A percentile compares a stretch with the other conserved stretches of the same genome.
phyloP scores from a whole-genome alignment of 768 basidiomycete genomes.

The Boletus insuetus region DNA sequence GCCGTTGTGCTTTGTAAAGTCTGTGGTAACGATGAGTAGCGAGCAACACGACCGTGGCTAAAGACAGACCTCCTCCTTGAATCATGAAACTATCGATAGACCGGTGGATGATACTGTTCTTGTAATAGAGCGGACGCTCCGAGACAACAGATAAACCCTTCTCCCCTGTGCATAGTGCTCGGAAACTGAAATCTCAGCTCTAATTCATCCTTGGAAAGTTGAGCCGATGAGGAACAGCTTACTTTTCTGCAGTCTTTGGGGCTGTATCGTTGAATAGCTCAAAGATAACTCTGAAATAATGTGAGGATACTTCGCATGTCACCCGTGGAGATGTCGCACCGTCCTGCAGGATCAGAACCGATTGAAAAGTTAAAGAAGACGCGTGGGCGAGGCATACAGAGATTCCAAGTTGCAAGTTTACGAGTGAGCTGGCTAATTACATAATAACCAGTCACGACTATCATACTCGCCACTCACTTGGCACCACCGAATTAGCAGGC shows the following conservation, averaged over 20 bases:
- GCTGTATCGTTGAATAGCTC: slow-evolving; percentile 73
- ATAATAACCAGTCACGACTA: slow-evolving; percentile 1
- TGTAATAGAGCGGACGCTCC: slow-evolving; percentile 79
- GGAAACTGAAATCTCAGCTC: slow-evolving; percentile 54
- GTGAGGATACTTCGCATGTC: slow-evolving; percentile 6
- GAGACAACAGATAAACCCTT: slow-evolving; percentile 64
- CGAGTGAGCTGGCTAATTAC: slow-evolving; percentile 4
- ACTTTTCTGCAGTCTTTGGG: slow-evolving; percentile 85
- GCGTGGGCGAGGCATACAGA: slow-evolving; percentile 51
- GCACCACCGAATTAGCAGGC: background rate
- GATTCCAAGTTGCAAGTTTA: background rate
- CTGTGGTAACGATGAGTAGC: slow-evolving; percentile 31
- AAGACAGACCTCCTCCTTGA: slow-evolving; percentile 65
- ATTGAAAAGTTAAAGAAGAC: slow-evolving; percentile 68
- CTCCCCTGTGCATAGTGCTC: slow-evolving; percentile 84
- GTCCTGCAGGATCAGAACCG: slow-evolving; percentile 49
- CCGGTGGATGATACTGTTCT: slow-evolving; percentile 73
- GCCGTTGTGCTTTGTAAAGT: slow-evolving; percentile 79
- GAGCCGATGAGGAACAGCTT: slow-evolving; percentile 15
- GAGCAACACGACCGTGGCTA: background rate
- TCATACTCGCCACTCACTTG: too few species aligned
- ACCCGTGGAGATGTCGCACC: slow-evolving; percentile 36
- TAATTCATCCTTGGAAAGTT: background rate
- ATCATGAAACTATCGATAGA: slow-evolving; percentile 80
- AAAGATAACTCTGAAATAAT: slow-evolving; percentile 54